Evolutionary conservation across 2,329 filamentous ascomycete genomes (phyloP), one percentile per base, ranked within the genome.

Genomic region (Stagonosporopsis rhizophila): DNA sequence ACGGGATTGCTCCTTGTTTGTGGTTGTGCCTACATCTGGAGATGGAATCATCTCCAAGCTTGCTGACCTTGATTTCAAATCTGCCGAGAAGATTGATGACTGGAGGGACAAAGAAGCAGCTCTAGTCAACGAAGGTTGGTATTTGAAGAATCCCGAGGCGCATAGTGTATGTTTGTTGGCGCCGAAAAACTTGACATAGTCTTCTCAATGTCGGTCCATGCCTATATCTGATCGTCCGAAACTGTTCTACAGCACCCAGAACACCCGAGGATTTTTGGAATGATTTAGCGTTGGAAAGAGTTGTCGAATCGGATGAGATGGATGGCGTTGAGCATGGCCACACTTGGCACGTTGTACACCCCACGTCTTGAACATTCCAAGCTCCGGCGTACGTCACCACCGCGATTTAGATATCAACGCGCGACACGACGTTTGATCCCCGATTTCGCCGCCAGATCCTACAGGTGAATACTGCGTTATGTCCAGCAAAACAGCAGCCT

Each of bases 1-100:
- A 12, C 68, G 80, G 30, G 80, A 82, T 53, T 81, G 79, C 56
- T 79, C 79, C 4, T 61, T 81, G 6, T 81, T 79, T 57, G 62
- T 81, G 28, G 65, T 66, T 14, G 63, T 73, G 9, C 53, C 59
- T 28, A 34, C 51, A 1, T 14, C 50, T 4, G 42, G 42, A 1
- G 48, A 46, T 7, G 45, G 32, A 9, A 70, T 80, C 14, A 78
- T 79, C 32, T 76, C 75, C 9, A 74, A 78, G 39, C 65, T 82
- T 4, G 79, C 74, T 0, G 80, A 82, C 61, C 70, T 82, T 6
- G 80, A 82, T 52, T 72, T 79, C 61, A 82, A 82, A 62, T 74
- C 73, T 6, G 55, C 67, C 0, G 76, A 75, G 38, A 80, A 80
- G 62, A 54, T 79, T 4, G 47, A 57, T 9, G 73, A 77, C 32